Evolutionary conservation across 495 filamentous ascomycete species (phyloP), one percentile per base, ranked within the genome.

Genomic region (Hypoxylon lienhwacheense): DNA sequence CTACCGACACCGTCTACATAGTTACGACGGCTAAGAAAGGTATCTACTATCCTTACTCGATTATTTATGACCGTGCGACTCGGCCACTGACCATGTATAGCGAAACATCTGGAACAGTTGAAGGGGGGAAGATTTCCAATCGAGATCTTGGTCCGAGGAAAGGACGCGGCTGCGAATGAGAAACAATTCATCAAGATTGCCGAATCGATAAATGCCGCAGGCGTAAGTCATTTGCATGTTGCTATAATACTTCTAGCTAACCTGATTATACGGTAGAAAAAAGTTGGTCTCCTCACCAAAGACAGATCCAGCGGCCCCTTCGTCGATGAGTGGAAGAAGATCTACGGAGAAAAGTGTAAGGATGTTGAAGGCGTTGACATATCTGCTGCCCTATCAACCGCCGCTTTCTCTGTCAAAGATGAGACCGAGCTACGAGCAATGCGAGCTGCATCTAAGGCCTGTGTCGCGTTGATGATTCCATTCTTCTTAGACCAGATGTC

Each of bases 401-500:
- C 84, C 33, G 89, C 88, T 24, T 86, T 99, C 66, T 85, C 95
- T n/a, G 81, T 96, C 52, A 99, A 99, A 71, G 95, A 97, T 70
- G 91, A 96, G 49, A 85, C 87, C 54, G 93, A 99, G 70, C 74
- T 98, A 78, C 90, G 95, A 33, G 84, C 86, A 1, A 96, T 97
- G 80, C 84, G 95, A 34, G 91, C 90, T 60, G 90, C 93, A 2
- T 95, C 93, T 10, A 84, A 91, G 62, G 91, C 92, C 22, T 95
- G 91, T 54, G 90, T 91, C 51, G 91, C 89, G 32, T 75, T 97
- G 25, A 89, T 97, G 82, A 87, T 87, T 16, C 88, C 90, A 45
- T 97, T 91, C 69, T 97, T 97, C 67, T 83, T 97, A 45, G 95
- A 97, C 67, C 89, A 96, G 66, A 97, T 99, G 91, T 96, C 92